A percentile compares a stretch with the other conserved stretches of the same genome.
Conservation (phyloP, 2,329 filamentous ascomycete genomes). For the Dactylellina leptospora region DNA sequence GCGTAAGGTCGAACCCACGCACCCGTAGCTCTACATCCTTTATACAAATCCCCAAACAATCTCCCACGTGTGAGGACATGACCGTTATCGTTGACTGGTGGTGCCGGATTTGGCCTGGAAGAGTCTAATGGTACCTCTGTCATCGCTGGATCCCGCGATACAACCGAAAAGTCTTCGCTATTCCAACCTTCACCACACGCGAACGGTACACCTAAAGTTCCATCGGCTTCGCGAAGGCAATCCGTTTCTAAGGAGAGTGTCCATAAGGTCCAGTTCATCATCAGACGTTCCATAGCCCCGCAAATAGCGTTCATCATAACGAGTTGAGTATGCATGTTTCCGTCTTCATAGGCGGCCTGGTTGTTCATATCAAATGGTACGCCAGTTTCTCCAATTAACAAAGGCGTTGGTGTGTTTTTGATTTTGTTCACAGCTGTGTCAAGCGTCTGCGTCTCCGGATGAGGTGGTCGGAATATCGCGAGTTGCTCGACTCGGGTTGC, state of each 20-base stretch:
- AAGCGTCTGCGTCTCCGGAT: constrained; percentile 44
- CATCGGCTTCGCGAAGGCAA: constrained; percentile 60
- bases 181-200: constrained; percentile 62
- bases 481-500: constrained; percentile 60
- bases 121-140: constrained; percentile 59
- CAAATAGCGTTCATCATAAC: constrained; percentile 62
- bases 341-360: constrained; percentile 60
- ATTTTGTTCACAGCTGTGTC: constrained; percentile 40
- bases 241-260: constrained; percentile 62
- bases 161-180: constrained; percentile 62
- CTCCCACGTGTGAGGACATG: constrained; percentile 53
- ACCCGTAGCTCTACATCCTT: constrained; percentile 60
- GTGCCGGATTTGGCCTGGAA: constrained; percentile 55
- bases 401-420: constrained; percentile 59
- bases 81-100: constrained; percentile 53
- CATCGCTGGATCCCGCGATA: constrained; percentile 59
- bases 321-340: constrained; percentile 61
- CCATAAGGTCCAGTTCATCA: constrained; percentile 58
- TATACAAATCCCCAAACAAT: constrained; percentile 60
- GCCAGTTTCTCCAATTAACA: constrained; percentile 62
- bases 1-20: constrained; percentile 62
- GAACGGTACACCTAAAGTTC: constrained; percentile 36
- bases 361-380: constrained; percentile 62
- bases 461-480: constrained; percentile 55
- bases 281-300: constrained; percentile 60